These are phyloP conservation scores for Syncephalastrum monosporum DNA, from an alignment of 371 early-diverging fungal species.

Conservation along the genomic window DNA sequence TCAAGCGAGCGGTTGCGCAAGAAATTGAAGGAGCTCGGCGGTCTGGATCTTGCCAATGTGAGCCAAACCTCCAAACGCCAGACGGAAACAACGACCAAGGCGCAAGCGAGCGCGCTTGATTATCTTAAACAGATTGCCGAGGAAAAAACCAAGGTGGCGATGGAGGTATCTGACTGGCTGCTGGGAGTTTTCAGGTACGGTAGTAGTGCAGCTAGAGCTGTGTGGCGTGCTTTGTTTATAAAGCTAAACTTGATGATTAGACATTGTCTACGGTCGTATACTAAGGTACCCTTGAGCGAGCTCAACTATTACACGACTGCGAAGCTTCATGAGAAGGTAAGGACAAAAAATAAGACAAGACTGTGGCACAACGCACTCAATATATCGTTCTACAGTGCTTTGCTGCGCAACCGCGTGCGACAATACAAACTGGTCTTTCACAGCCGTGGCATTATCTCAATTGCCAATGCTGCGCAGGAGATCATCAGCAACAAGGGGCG, in stretches of 20 bases:
- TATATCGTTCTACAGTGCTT: conserved; percentile 55
- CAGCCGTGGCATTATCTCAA: conserved; percentile 74
- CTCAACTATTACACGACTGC: conserved; percentile 72
- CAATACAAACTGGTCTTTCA: conserved; percentile 80
- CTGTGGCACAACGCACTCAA: not conserved
- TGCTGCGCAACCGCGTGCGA: conserved; percentile 79
- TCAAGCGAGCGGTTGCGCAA: conserved; percentile 14
- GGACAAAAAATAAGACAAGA: not conserved
- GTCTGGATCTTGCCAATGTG: conserved; percentile 30
- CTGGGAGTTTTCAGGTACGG: conserved; percentile 39
- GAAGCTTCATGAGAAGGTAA: conserved; percentile 70
- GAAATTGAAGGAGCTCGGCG: conserved; percentile 33
- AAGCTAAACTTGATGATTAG: conserved; percentile 19
- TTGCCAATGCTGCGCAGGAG: conserved; percentile 67
- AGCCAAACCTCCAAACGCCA: conserved; percentile 32
- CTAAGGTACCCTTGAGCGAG: conserved; percentile 63
- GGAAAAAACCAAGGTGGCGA: conserved; percentile 42
- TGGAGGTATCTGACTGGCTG: conserved; percentile 50
- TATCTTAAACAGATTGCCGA: conserved; percentile 33
- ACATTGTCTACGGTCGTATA: conserved; percentile 53
- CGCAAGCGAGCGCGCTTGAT: conserved; percentile 32
- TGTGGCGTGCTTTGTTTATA: not conserved
- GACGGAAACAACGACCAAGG: conserved; percentile 51
- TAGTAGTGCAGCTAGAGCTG: not conserved
- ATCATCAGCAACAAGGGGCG: conserved; percentile 15